A percentile compares a stretch with the other conserved stretches of the same genome.
Evolutionary conservation across 202 grass and related monocot species (phyloP).

Genomic region (Cymbopogon flexuosus): DNA sequence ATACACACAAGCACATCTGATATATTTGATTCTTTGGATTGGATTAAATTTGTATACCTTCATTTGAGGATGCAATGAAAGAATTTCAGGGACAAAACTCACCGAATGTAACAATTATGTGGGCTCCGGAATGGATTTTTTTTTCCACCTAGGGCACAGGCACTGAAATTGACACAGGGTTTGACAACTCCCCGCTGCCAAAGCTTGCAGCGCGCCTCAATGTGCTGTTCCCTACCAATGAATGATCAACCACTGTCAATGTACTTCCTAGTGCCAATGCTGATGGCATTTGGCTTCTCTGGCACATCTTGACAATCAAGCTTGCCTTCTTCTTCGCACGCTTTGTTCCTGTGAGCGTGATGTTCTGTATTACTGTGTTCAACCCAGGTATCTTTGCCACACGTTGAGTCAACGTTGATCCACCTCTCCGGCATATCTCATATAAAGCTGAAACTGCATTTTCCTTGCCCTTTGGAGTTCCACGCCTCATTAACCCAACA

Average conservation of each 20-base stretch:
- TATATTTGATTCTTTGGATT: slow-evolving; percentile 47
- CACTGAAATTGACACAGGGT: slow-evolving; percentile 69
- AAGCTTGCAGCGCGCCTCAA: slow-evolving; percentile 54
- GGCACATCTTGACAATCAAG: slow-evolving; percentile 75
- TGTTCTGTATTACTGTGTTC: slow-evolving; percentile 57
- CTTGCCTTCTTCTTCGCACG: slow-evolving; percentile 82
- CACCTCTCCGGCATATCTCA: slow-evolving; percentile 74
- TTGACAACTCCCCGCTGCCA: slow-evolving; percentile 62
- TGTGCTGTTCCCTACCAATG: slow-evolving; percentile 50
- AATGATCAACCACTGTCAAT: slow-evolving; percentile 48
- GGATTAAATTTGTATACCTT: slow-evolving; percentile 49
- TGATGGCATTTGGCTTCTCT: slow-evolving; percentile 47
- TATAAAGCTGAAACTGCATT: slow-evolving; percentile 90
- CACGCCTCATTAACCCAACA: slow-evolving; percentile 68
- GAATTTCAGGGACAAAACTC: slow-evolving; percentile 48
- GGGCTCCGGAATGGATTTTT: slow-evolving; percentile 26
- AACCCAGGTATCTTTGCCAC: slow-evolving; percentile 59
- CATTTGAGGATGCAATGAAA: slow-evolving; percentile 55
- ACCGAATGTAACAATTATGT: slow-evolving; percentile 35
- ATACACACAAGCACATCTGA: slow-evolving; percentile 4
- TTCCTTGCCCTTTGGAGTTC: slow-evolving; percentile 91
- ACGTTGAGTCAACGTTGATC: slow-evolving; percentile 48
- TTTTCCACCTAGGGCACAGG: slow-evolving; percentile 57
- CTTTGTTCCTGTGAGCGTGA: slow-evolving; percentile 67
- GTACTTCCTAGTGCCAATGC: slow-evolving; percentile 39